Evolutionary conservation across 2,329 filamentous ascomycete genomes (phyloP), one percentile per base, ranked within the genome.

Genomic region (Berkeleyomyces rouxiae): DNA sequence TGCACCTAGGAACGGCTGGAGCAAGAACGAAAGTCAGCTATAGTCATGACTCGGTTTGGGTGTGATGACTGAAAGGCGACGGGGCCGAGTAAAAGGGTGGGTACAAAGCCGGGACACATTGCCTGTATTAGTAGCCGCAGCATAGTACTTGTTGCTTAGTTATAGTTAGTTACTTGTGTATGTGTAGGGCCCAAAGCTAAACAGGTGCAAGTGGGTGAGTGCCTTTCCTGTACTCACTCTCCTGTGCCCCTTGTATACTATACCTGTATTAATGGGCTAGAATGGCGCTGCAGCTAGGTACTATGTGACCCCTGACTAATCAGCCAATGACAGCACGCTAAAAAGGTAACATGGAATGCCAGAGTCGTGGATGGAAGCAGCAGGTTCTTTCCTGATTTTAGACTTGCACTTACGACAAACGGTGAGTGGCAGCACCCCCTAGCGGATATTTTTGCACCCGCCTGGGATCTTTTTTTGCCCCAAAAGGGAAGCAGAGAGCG

Each of bases 291-390:
- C 31, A 23, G 16, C 44, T 3, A 44, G 42, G 43, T 59, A 59
- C 31, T 46, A 10, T 39, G 53, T 33, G 59, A 64, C 63, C 63
- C 63, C 46, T 61, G 63, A 37, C 44, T 53, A 61, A 39, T 44
- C 43, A 51, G 43, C 63, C 63, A 64, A 64, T 64, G 59, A 64
- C 23, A 61, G 55, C 37, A n/a, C 33, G 39, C 43, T 46, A 51
- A 57, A 31, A 51, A 31, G 37, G n/a, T 39, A 58, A 40, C 55
- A 44, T 64, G 43, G 63, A 64, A 64, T 49, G 42, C 44, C 55
- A 64, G 36, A 53, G 63, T 46, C 62, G 46, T 64, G 49, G 37
- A 64, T 64, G 55, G 63, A 64, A 64, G 13, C 63, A 44, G 16
- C 44, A 23, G 23, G 23, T 23, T 23, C 42, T 4, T 55, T 55